These are phyloP conservation scores for Lodderomyces parapsilosis DNA, from an alignment of 1,139 yeast species.

Conservation along the genomic window DNA sequence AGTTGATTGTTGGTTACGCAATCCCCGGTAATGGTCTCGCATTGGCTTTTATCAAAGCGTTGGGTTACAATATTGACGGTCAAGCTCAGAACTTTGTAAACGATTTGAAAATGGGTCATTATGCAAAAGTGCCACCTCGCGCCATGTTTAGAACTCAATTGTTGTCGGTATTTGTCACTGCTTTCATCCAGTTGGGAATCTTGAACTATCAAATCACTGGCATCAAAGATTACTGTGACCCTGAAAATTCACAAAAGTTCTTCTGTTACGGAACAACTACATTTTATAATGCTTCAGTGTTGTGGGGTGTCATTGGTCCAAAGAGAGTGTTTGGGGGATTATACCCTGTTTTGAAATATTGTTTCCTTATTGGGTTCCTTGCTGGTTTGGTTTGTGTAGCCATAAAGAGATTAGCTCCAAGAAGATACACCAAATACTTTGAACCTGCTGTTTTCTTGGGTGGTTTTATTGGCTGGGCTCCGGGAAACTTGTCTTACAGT, in stretches of 20 bases:
- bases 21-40: slow-evolving; percentile 63
- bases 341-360: slow-evolving; percentile 48
- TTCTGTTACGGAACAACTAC: slow-evolving; percentile 50
- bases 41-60: slow-evolving; percentile 55
- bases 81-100: slow-evolving; percentile 56
- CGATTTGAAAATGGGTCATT: slow-evolving; percentile 59
- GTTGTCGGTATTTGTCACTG: slow-evolving; percentile 38
- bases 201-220: slow-evolving; percentile 53
- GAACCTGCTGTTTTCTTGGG: slow-evolving; percentile 44
- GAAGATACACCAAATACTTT: slow-evolving; percentile 26
- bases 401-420: slow-evolving; percentile 37
- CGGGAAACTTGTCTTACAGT: slow-evolving; percentile 46
- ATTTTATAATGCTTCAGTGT: slow-evolving; percentile 53
- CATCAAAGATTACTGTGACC: slow-evolving; percentile 44
- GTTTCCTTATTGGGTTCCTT: slow-evolving; percentile 55
- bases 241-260: slow-evolving; percentile 41
- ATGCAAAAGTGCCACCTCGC: slow-evolving; percentile 61
- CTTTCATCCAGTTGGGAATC: slow-evolving; percentile 52
- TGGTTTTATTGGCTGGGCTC: slow-evolving; percentile 43
- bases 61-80: slow-evolving; percentile 56
- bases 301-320: slow-evolving; percentile 74
- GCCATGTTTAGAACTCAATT: slow-evolving; percentile 60
- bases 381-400: slow-evolving; percentile 41
- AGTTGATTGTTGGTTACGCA: slow-evolving; percentile 60
- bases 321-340: slow-evolving; percentile 48